These are phyloP conservation scores for Nicotiana paniculata DNA, from an alignment of 257 asterid genomes.

Conservation along the genomic window DNA sequence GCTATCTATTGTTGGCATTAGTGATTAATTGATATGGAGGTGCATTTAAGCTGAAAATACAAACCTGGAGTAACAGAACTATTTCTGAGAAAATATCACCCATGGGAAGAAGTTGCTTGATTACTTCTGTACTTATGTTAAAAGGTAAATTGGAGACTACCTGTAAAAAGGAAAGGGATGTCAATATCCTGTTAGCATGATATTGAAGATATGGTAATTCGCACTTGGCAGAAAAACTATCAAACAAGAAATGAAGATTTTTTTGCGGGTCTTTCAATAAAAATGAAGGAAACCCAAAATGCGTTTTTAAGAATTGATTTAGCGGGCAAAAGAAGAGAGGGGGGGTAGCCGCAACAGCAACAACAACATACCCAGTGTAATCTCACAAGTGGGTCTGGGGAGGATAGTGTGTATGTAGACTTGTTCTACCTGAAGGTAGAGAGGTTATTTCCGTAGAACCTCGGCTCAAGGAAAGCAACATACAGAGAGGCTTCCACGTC, in stretches of 20 bases:
- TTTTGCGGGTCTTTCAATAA: not conserved
- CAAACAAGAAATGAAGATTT: not conserved
- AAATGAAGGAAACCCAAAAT: not conserved
- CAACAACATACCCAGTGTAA: too few species aligned
- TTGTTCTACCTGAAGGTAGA: too few species aligned
- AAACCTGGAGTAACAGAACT: slow-evolving; percentile 84
- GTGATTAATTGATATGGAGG: not conserved
- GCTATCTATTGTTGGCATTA: not conserved
- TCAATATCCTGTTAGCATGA: not conserved
- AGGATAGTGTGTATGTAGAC: too few species aligned
- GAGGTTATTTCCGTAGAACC: too few species aligned
- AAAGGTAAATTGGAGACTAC: slow-evolving; percentile 94
- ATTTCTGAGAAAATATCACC: slow-evolving; percentile 90
- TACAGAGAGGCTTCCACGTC: not conserved
- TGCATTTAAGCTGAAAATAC: not conserved
- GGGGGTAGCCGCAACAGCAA: too few species aligned
- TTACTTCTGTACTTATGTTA: slow-evolving; percentile 85
- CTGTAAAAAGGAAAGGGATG: slow-evolving; percentile 28
- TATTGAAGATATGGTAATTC: not conserved
- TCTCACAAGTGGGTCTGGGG: too few species aligned
- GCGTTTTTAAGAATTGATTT: not conserved
- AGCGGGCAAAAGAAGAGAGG: too few species aligned
- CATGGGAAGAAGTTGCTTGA: slow-evolving; percentile 96
- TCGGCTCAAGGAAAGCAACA: too few species aligned
- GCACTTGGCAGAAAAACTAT: not conserved